Percentiles rank a stretch among this genome's conserved stretches.
These are phyloP conservation scores for Knoxia roxburghii DNA, from an alignment of 257 asterid genomes.

Conservation along the genomic window DNA sequence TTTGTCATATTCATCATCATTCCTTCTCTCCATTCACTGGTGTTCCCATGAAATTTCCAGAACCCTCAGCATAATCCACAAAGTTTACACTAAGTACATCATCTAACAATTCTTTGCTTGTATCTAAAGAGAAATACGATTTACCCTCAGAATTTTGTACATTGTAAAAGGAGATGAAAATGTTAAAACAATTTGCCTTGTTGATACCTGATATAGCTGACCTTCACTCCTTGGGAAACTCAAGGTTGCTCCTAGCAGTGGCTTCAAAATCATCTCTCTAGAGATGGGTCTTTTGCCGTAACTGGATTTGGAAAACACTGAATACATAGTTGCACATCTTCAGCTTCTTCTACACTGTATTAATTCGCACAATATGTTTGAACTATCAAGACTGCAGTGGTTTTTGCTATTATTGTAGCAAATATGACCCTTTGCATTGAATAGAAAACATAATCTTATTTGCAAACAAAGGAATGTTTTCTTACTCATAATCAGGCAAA, in stretches of 20 bases:
- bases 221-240: neutral
- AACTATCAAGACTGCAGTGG: neutral
- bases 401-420: too few relatives aligned
- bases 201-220: neutral
- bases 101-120: neutral
- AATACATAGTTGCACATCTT: neutral
- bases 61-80: neutral
- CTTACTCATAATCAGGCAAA: neutral
- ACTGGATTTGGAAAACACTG: neutral
- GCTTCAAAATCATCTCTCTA: neutral
- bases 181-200: neutral
- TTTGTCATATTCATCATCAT: neutral
- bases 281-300: neutral
- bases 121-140: neutral
- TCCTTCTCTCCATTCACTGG: neutral
- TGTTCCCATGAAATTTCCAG: neutral
- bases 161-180: neutral
- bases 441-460: neutral
- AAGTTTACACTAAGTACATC: neutral
- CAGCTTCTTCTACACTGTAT: neutral
- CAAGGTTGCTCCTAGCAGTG: neutral
- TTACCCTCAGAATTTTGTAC: neutral
- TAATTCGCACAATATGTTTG: neutral
- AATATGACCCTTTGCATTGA: neutral
- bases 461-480: neutral